Base-by-base conservation (phyloP, 2,329 filamentous ascomycete species). In the Ophiocordyceps polyrhachis-furcata region DNA sequence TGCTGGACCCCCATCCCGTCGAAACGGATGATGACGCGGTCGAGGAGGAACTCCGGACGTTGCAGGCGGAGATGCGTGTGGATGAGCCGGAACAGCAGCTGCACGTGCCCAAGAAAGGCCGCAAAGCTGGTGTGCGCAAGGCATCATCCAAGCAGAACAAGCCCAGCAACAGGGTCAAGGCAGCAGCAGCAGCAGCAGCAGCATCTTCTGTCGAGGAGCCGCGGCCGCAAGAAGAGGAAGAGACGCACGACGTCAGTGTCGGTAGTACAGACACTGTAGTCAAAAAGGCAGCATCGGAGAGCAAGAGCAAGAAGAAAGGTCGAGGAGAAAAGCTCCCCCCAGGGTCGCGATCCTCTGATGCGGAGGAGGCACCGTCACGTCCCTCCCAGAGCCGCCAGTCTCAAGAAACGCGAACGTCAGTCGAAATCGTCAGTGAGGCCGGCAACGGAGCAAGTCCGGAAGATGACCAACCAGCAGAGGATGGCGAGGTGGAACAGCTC, bases 141-240 rank as follows among this genome's bases (percentile, higher is more conserved):
- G 63, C 51, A 1, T 71, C 72, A 0, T 71, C 72, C 0, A 74
- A 73, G 55, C 68, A 71, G 49, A 64, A 64, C 11, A 70, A 69
- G 43, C 48, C 60, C 7, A 66, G 62, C 52, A 72, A 69, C n/a
- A n/a, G n/a, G n/a, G n/a, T n/a, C n/a, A n/a, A n/a, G n/a, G n/a
- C n/a, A 51, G 47, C 57, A 8, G 68, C 68, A 49, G 55, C 61
- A 2, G 52, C 57, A 8, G 55, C 61, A 2, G 52, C 57, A 8
- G 51, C 56, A 9, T 50, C 55, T 9, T 51, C 56, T 37, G 54
- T 48, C 0, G 51, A 53, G 32, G 48, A 54, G 8, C 51, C 54
- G 19, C 5, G 50, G 50, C 20, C 48, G 14, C 20, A 15, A 2
- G 23, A 40, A 19, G 47, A 55, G 28, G 41, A 44, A 17, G 41